A percentile compares a stretch with the other conserved stretches of the same genome.
Evolutionary conservation across 208 protist genomes (phyloP).

Genomic region (Crithidia brevicula): DNA sequence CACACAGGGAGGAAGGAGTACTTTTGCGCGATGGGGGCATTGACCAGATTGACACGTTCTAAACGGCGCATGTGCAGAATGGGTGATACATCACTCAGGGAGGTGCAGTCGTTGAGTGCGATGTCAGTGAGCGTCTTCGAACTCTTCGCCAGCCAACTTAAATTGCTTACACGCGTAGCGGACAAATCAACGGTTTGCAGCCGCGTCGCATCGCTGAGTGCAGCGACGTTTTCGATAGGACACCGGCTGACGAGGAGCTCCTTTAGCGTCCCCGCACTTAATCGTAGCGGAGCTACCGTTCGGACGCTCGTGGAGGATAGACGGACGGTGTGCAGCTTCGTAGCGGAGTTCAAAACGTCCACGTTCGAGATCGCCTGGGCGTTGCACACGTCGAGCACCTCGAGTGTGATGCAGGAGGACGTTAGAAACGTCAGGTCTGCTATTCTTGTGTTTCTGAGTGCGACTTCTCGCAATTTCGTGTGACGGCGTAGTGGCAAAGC

Average conservation of each 20-base stretch:
- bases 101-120: neutral
- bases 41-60: neutral
- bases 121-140: neutral
- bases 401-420: neutral
- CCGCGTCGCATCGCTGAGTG: neutral
- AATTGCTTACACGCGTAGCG: neutral
- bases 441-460: neutral
- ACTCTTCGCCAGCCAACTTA: slow-evolving; percentile 1
- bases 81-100: neutral
- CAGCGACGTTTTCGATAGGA: neutral
- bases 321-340: slow-evolving; percentile 6
- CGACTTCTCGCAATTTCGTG: slow-evolving; percentile 4
- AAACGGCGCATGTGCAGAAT: neutral
- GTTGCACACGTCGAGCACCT: neutral
- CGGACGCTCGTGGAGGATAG: neutral
- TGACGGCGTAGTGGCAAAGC: neutral
- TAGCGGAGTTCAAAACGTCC: neutral
- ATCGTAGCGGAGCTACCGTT: neutral
- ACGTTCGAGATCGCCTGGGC: neutral
- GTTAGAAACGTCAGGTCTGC: neutral
- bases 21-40: neutral
- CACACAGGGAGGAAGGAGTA: neutral
- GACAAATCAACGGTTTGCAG: slow-evolving; percentile 4
- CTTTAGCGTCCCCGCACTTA: neutral
- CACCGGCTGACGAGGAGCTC: neutral